phyloP scores from a whole-genome alignment of 1,284 basidiomycete species.

The Malassezia dermatis region DNA sequence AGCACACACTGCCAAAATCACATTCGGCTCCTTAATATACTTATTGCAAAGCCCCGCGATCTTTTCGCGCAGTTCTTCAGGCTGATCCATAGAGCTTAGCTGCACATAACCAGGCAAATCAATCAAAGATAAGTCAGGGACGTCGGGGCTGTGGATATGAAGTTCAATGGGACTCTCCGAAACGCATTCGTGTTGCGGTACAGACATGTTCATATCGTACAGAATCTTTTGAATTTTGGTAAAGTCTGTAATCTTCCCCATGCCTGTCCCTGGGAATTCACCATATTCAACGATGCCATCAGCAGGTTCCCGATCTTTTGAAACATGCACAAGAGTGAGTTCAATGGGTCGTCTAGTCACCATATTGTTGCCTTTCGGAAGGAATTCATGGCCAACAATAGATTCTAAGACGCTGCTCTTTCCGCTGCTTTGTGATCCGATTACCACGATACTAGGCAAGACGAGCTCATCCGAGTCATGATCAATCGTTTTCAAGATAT shows the following conservation, averaged over 20 bases:
- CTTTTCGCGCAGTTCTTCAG: slow-evolving; percentile 84
- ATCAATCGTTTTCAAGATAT: slow-evolving; percentile 84
- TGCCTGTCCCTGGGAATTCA: slow-evolving; percentile 79
- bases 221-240: slow-evolving; percentile 78
- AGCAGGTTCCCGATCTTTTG: slow-evolving; percentile 44
- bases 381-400: slow-evolving; percentile 93
- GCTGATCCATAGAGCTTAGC: slow-evolving; percentile 86
- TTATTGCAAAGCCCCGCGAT: slow-evolving; percentile 80
- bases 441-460: slow-evolving; percentile 91
- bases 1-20: slow-evolving; percentile 92
- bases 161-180: slow-evolving; percentile 93
- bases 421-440: slow-evolving; percentile 93
- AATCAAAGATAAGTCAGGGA: slow-evolving; percentile 92
- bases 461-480: slow-evolving; percentile 71
- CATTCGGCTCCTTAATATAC: slow-evolving; percentile 95
- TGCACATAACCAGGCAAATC: slow-evolving; percentile 97
- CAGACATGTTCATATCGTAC: slow-evolving; percentile 86
- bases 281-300: slow-evolving; percentile 66
- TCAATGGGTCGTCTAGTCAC: slow-evolving; percentile 96
- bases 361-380: slow-evolving; percentile 99
- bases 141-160: slow-evolving; percentile 84
- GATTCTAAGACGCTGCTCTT: slow-evolving; percentile 96
- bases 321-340: slow-evolving; percentile 83
- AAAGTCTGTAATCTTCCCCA: slow-evolving; percentile 82
- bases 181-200: slow-evolving; percentile 76